Evolutionary conservation across 495 filamentous ascomycete genomes (phyloP).

Genomic region (Podospora sp.): DNA sequence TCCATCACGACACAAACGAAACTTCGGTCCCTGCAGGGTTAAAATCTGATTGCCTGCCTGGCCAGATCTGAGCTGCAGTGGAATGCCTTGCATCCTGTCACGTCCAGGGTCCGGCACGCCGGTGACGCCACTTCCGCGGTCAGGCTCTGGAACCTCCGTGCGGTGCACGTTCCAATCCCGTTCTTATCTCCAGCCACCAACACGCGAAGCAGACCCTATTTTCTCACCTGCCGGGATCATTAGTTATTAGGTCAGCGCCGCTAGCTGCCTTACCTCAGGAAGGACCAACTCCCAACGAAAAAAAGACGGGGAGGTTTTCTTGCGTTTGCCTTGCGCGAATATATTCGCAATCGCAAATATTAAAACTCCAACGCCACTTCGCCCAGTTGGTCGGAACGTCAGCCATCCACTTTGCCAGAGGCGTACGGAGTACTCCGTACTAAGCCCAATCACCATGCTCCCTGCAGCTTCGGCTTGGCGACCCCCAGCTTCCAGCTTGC

Average conservation of each 20-base stretch:
- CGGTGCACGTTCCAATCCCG: background rate
- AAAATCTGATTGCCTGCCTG: background rate
- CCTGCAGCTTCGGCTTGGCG: background rate
- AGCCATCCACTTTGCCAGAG: too few species aligned
- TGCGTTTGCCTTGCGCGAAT: background rate
- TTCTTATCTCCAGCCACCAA: background rate
- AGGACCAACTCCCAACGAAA: background rate
- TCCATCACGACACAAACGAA: background rate
- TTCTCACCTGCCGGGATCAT: background rate
- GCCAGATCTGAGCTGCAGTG: background rate
- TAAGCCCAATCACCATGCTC: conserved; percentile 2
- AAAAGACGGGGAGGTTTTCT: background rate
- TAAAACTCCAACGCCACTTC: background rate
- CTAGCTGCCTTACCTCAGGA: background rate
- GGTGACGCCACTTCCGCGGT: background rate
- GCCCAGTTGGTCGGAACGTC: too few species aligned
- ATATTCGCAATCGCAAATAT: background rate
- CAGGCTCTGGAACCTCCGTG: background rate
- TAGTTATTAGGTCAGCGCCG: background rate
- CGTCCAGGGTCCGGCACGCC: background rate
- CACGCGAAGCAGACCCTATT: background rate
- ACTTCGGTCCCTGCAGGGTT: background rate
- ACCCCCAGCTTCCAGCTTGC: too few species aligned
- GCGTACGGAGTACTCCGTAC: too few species aligned
- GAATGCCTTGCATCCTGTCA: background rate